Conservation (phyloP, 306 rosid species). For the Quercus mongolica region DNA sequence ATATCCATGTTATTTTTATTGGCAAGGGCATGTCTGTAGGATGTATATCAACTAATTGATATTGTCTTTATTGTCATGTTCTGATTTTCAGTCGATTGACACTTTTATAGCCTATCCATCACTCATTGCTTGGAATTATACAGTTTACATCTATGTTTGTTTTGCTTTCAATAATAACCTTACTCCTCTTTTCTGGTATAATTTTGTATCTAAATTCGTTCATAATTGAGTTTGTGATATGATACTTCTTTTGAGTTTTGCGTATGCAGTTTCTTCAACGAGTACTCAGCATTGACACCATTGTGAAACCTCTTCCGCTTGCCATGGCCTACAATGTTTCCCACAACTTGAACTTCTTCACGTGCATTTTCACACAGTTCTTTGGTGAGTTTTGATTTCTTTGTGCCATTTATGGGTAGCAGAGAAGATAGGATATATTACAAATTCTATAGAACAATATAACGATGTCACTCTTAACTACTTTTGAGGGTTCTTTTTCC, state of each 20-base stretch:
- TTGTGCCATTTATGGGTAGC: not conserved
- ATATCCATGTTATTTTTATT: no score
- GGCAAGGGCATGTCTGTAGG: no score
- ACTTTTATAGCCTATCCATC: not conserved
- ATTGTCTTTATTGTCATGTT: not conserved
- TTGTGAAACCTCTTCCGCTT: constrained; percentile 89
- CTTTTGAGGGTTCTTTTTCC: not conserved
- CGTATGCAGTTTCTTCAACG: constrained; percentile 75
- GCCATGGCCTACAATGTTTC: constrained; percentile 80
- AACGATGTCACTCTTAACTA: not conserved
- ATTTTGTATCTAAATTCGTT: not conserved
- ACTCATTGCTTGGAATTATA: not conserved
- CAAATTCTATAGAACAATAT: not conserved
- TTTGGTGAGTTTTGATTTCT: constrained; percentile 58
- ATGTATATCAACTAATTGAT: no score
- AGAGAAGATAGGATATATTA: not conserved
- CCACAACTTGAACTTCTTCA: constrained; percentile 94
- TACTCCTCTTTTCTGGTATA: no score
- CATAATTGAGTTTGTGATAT: constrained; percentile 1
- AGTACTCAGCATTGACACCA: constrained; percentile 83
- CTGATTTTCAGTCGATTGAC: not conserved
- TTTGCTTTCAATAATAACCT: not conserved
- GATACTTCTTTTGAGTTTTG: constrained; percentile 1
- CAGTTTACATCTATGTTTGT: not conserved
- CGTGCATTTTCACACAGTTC: constrained; percentile 88